Evolutionary conservation across 164 flowering plant species (phyloP).

Genomic region (Vitis riparia): DNA sequence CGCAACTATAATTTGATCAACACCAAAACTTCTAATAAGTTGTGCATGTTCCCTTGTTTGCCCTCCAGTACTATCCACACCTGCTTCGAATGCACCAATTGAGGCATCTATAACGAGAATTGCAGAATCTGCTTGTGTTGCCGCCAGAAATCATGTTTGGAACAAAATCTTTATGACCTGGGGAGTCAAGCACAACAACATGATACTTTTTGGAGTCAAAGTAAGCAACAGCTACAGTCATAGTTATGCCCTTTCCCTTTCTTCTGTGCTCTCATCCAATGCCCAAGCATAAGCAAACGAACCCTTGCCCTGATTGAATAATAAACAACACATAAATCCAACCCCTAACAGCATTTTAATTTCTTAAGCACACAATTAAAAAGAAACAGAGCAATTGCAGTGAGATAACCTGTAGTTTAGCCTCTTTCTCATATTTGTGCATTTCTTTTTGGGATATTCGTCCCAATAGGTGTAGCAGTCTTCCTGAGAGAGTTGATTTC

Average conservation of each 20-base stretch:
- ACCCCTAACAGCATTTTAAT: background rate
- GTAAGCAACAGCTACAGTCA: slow-evolving; percentile 97
- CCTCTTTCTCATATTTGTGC: slow-evolving; percentile 92
- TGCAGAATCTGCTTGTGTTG: slow-evolving; percentile 98
- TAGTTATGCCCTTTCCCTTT: slow-evolving; percentile 97
- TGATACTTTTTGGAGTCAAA: slow-evolving; percentile 75
- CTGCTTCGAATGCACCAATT: slow-evolving; percentile 87
- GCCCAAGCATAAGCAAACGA: slow-evolving; percentile 99
- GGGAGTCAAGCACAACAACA: slow-evolving; percentile 95
- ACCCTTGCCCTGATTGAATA: slow-evolving; percentile 76
- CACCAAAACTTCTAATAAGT: slow-evolving; percentile 95
- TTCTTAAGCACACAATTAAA: background rate
- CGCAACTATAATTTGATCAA: slow-evolving; percentile 87
- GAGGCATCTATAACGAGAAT: slow-evolving; percentile 95
- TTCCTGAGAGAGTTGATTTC: slow-evolving; percentile 95
- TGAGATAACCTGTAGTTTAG: slow-evolving; percentile 60
- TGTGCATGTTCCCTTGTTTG: slow-evolving; percentile 97
- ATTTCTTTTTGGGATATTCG: slow-evolving; percentile 80
- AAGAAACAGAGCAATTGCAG: background rate
- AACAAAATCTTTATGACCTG: slow-evolving; percentile 98
- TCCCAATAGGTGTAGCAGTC: slow-evolving; percentile 80
- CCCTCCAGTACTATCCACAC: slow-evolving; percentile 73
- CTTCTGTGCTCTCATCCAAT: slow-evolving; percentile 92
- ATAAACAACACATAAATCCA: slow-evolving; percentile 14
- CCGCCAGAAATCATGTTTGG: slow-evolving; percentile 99